Base-by-base conservation (phyloP, 2,329 filamentous ascomycete species). In the Leptoxyphium fumago region DNA sequence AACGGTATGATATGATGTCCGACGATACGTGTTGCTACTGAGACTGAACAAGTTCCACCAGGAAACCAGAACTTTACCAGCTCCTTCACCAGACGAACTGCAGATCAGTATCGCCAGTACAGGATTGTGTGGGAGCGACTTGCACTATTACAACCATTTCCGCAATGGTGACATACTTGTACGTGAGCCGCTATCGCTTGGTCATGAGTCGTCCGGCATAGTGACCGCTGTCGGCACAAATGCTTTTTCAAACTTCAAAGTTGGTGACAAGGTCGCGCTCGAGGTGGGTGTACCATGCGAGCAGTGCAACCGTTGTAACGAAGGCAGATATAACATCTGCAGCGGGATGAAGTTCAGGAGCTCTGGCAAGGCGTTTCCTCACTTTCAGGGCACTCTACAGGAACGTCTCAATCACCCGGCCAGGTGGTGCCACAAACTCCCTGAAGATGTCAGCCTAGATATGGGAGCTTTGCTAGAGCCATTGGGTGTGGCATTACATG, bases 221-320 rank as follows among this genome's bases (percentile, higher is more conserved):
- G 72, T 96, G 36, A 77, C 86, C 43, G 74, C 75, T 39, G 70
- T 84, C 36, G 87, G 86, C 15, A 77, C 67, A 38, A 50, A 49
- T 2, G 53, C 59, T 32, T 43, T 52, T n/a, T 39, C 46, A 14
- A 65, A 64, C 29, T 75, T 94, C 49, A 67, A 75, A 52, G 59
- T 72, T 10, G 88, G 88, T 46, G 88, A 95, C 66, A 80, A 84
- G 54, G 82, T 95, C 15, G 87, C 89, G n/a, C 70, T 96, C 38
- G 89, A 96, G 71, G 89, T 93, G 11, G 89, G 89, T 42, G 75
- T 84, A 43, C 85, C 87, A 1, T 96, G 89, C 68, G 78, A 83
- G 34, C 56, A 61, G 36, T 80, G 76, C 55, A 60, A 66, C 17
- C 62, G 72, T 42, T 80, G 76, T 55, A 61, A 64, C 38, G 65